These are phyloP conservation scores for Cladosporium austrohemisphaericum DNA, from an alignment of 2,329 filamentous ascomycete genomes.

Conservation along the genomic window DNA sequence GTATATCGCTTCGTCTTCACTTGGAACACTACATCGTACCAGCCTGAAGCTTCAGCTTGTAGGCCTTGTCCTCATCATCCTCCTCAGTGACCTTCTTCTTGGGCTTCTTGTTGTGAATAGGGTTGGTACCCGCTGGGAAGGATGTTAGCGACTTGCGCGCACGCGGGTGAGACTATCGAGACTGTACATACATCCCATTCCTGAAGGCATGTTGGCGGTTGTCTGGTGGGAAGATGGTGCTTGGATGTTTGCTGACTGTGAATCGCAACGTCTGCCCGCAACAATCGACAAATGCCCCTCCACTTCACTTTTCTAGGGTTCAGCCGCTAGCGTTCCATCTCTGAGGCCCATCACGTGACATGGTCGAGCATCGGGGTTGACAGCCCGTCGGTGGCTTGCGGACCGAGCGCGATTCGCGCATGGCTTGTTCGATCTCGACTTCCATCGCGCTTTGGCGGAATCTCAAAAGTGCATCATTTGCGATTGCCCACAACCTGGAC, in stretches of 20 bases:
- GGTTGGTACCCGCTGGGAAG: constrained; percentile 47
- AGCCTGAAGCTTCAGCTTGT: constrained; percentile 76
- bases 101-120: constrained; percentile 68
- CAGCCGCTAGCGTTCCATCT: too few species aligned
- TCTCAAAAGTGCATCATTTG: not conserved
- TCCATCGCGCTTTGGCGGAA: too few species aligned
- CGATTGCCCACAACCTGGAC: constrained; percentile 9
- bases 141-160: not conserved
- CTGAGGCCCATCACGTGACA: not conserved
- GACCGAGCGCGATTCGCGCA: constrained; percentile 11
- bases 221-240: not conserved
- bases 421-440: constrained; percentile 6
- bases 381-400: constrained; percentile 12
- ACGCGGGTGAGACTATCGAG: not conserved
- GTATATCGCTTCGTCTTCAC: not conserved
- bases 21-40: constrained; percentile 53
- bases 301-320: constrained; percentile 3
- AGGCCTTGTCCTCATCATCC: constrained; percentile 79
- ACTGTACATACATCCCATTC: constrained; percentile 46
- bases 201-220: constrained; percentile 45
- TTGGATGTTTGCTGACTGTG: constrained; percentile 1
- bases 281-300: not conserved
- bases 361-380: not conserved
- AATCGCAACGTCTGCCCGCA: too few species aligned
- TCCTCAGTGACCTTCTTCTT: constrained; percentile 79